Evolutionary conservation across 1,284 basidiomycete species (phyloP), one percentile per base, ranked within the genome.

Genomic region (Austroboletus olivaceoglutinosus): DNA sequence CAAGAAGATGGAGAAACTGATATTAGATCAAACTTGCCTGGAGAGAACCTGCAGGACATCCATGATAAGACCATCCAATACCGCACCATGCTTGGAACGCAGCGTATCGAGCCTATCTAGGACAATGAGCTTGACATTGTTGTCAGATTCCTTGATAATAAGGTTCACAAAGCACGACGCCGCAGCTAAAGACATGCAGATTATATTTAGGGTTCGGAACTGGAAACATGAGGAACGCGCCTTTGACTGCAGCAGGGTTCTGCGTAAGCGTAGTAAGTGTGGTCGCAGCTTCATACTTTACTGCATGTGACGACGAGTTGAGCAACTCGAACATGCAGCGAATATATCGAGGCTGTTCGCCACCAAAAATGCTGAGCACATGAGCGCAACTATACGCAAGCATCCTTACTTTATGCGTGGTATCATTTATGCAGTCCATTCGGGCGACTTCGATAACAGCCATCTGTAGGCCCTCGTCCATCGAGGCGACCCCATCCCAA

Each of bases 111-210:
- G 84, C 43, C 97, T 86, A 67, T 97, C 93, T 30, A 99, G 81
- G 11, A 99, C 97, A 58, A 99, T 99, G 51, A 99, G 83, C 73
- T 99, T 99, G 72, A 98, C 96, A 62, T 99, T 99, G 76, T 99
- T 99, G 76, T 98, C 96, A 2, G 93, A 93, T 73, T 98, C 95
- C 74, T 95, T 96, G 67, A 91, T 80, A 51, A 95, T 86, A 50
- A 99, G 84, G 62, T 86, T 91, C 62, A 98, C 92, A 59, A 98
- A 86, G 51, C 86, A 91, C 12, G 86, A 83, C 1, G 93, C 95
- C 42, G 96, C 89, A 55, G 97, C 95, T 93, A 57, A 47, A 39
- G 34, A n/a, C 9, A 33, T 25, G 12, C 41, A 25, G 40, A 37
- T 47, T 29, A 13, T 19, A 56, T 34, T 11, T 15, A 25, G 36